Percentiles rank a stretch among this genome's conserved stretches.
phyloP scores from a whole-genome alignment of 2,329 filamentous ascomycete species.

The Remersonia thermophila region DNA sequence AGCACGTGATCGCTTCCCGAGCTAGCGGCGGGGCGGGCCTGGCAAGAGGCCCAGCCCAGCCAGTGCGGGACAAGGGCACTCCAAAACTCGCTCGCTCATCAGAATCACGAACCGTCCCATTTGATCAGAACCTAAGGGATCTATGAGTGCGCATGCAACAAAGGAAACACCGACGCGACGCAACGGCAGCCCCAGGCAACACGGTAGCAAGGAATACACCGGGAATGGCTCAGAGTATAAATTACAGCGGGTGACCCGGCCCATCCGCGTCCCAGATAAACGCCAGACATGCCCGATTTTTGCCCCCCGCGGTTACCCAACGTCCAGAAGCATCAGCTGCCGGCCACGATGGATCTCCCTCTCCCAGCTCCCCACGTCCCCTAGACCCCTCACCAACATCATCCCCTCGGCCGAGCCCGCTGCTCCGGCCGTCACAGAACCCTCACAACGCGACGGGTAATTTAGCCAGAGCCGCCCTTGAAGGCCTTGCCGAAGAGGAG shows the following conservation, averaged over 20 bases:
- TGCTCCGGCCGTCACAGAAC: conserved; percentile 16
- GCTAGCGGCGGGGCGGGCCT: too few relatives aligned
- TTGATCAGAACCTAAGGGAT: conserved; percentile 14
- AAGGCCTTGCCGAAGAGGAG: conserved; percentile 99
- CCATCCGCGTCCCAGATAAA: conserved; percentile 17
- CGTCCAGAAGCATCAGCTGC: conserved; percentile 11
- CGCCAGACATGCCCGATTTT: conserved; percentile 18
- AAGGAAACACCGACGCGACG: conserved; percentile 19
- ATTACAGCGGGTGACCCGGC: conserved; percentile 44
- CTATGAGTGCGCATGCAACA: conserved; percentile 29
- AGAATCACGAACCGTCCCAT: too few relatives aligned
- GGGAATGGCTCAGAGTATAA: conserved; percentile 48
- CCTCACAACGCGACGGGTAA: conserved; percentile 23
- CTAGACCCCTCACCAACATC: conserved; percentile 27
- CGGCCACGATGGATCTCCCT: conserved; percentile 27
- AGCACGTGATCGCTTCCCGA: too few relatives aligned
- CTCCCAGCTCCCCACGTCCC: conserved; percentile 12
- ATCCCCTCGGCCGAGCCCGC: conserved; percentile 9
- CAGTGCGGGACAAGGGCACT: too few relatives aligned
- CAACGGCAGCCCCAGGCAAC: conserved; percentile 21
- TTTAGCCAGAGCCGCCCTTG: conserved; percentile 50
- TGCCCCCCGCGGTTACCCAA: conserved; percentile 13
- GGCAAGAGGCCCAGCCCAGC: too few relatives aligned
- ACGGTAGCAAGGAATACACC: conserved; percentile 27
- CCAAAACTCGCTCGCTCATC: too few relatives aligned